phyloP scores from a whole-genome alignment of 2,329 filamentous ascomycete species.

The Pyricularia grisea region DNA sequence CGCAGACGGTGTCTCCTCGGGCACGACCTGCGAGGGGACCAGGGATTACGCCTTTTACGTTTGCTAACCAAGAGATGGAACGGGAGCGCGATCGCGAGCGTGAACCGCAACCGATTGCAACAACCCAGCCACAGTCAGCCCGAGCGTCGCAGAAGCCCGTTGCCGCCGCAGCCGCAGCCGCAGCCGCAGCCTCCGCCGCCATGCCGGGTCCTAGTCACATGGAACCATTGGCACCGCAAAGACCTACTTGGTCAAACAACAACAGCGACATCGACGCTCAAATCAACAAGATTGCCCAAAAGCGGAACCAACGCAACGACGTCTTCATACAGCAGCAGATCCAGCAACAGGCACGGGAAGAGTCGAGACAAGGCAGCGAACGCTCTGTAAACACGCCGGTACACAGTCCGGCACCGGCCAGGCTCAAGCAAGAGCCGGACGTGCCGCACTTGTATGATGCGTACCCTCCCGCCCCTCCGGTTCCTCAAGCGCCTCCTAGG shows the following conservation, averaged over 20 bases:
- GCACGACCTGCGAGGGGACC: neutral
- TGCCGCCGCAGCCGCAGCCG: neutral
- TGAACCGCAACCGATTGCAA: slow-evolving; percentile 2
- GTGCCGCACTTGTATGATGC: slow-evolving; percentile 34
- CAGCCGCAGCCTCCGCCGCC: slow-evolving; percentile 11
- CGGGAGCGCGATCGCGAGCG: slow-evolving; percentile 1
- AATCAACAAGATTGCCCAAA: slow-evolving; percentile 1
- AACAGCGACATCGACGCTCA: slow-evolving; percentile 2
- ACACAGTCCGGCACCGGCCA: slow-evolving; percentile 16
- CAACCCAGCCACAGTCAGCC: slow-evolving; percentile 23
- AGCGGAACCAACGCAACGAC: slow-evolving; percentile 12
- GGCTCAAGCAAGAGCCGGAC: slow-evolving; percentile 43
- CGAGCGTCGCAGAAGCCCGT: slow-evolving; percentile 29
- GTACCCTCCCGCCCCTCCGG: slow-evolving; percentile 24
- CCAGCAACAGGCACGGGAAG: slow-evolving; percentile 16
- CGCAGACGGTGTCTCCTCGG: neutral
- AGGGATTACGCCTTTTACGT: neutral
- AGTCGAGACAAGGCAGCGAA: slow-evolving; percentile 2
- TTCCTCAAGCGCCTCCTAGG: slow-evolving; percentile 21
- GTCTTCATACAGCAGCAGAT: slow-evolving; percentile 21
- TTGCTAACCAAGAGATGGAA: slow-evolving; percentile 6
- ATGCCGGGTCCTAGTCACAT: neutral
- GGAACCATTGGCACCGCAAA: neutral
- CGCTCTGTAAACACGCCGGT: slow-evolving; percentile 8
- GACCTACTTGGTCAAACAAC: neutral